Base-by-base conservation (phyloP, 441 rosid genomes). In the Syzygium syzygioides region DNA sequence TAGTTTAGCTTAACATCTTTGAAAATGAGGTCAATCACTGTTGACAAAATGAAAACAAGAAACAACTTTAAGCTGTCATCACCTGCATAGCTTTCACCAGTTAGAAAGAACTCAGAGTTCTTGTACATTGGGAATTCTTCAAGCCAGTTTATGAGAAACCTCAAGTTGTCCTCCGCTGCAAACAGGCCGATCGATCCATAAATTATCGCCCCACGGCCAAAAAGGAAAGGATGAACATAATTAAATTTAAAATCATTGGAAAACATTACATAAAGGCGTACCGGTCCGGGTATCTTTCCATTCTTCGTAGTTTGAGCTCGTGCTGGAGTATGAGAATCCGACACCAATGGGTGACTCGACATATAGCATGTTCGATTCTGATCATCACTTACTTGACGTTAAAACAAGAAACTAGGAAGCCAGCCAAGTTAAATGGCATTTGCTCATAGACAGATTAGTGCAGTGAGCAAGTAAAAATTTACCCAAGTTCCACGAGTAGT, bases 41-140 rank as follows among this genome's bases (percentile, higher is more conserved):
- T 41, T 48, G 83, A 41, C 83, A 37, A 41, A 8, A 23, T 23
- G 83, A 76, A 23, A 71, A 9, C n/a, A 76, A 41, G 52, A 14
- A 76, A 23, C 18, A 26, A 23, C 28, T 41, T 23, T 13, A 18
- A 2, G 3, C 53, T 14, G 52, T 37, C 52, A 7, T 76, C 83
- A 92, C 94, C 94, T 25, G 93, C 94, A 83, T 90, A 92, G 89
- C 94, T 93, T 87, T 93, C 94, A 45, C 92, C 94, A 13, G 90
- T 86, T 52, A 92, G 87, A 79, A 89, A 92, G 50, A 93, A 87
- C 25, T 91, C 86, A 85, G 91, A 91, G 4, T 91, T 55, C 53
- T 68, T 87, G 62, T 66, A 87, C 64, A 57, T 88, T 11, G 94
- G 93, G 85, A 93, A 91, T 87, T 91, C 93, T 71, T 92, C 93